Evolutionary conservation across 1,284 basidiomycete species (phyloP).

Genomic region (Leccinum glutinopallens): DNA sequence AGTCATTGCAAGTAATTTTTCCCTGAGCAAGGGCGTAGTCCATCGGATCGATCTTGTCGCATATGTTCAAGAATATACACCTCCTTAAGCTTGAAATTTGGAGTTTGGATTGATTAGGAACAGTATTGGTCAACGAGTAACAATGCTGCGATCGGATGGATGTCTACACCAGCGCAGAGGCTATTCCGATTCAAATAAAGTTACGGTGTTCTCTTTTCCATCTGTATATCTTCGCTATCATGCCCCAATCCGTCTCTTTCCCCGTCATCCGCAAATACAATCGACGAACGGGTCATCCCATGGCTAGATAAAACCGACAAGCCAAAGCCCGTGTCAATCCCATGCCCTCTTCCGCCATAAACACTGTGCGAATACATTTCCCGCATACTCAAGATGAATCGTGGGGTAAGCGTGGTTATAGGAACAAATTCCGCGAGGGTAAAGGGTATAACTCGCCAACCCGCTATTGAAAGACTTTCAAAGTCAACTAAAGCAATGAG

Average conservation of each 20-base stretch:
- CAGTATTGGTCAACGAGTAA: too few species aligned
- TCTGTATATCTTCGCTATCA: background rate
- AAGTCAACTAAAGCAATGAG: background rate
- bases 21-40: too few species aligned
- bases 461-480: background rate
- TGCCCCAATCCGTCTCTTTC: background rate
- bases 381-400: background rate
- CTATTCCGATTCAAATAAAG: background rate
- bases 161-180: background rate
- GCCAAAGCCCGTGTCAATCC: background rate
- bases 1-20: too few species aligned
- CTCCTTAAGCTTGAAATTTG: too few species aligned
- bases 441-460: background rate
- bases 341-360: background rate
- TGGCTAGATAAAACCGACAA: background rate
- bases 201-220: background rate
- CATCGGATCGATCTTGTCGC: too few species aligned
- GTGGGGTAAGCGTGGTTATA: background rate
- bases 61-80: too few species aligned
- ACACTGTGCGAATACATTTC: background rate
- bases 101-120: too few species aligned
- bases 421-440: background rate
- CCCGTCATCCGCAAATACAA: background rate
- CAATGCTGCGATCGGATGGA: background rate
- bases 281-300: background rate